Conservation (phyloP, 2,329 filamentous ascomycete species). For the Alternaria sp. region DNA sequence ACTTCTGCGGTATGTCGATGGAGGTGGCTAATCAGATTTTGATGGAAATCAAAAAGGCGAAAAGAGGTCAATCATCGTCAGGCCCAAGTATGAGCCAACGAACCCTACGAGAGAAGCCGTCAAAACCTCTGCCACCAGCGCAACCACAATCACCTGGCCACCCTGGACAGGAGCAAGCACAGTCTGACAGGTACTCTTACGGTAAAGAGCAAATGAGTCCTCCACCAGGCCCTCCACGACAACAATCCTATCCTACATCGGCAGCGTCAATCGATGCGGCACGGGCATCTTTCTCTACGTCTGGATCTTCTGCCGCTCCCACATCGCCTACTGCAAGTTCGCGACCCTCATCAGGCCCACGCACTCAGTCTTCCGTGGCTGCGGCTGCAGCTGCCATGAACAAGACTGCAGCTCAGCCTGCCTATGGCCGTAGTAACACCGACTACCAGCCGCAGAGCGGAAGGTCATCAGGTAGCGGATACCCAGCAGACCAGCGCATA, state of each 20-base stretch:
- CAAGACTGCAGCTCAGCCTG: slow-evolving; percentile 51
- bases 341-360: slow-evolving; percentile 56
- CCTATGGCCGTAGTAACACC: slow-evolving; percentile 56
- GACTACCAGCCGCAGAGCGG: slow-evolving; percentile 50
- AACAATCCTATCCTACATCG: slow-evolving; percentile 52
- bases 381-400: slow-evolving; percentile 59
- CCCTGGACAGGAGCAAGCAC: slow-evolving; percentile 51
- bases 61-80: slow-evolving; percentile 68
- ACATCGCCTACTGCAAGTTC: slow-evolving; percentile 58
- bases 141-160: slow-evolving; percentile 43
- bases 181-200: slow-evolving; percentile 58
- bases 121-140: slow-evolving; percentile 54
- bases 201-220: slow-evolving; percentile 54
- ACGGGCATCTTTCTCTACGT: slow-evolving; percentile 54
- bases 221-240: slow-evolving; percentile 50
- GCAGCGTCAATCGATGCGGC: slow-evolving; percentile 58
- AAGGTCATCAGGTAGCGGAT: slow-evolving; percentile 45
- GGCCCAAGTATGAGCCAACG: slow-evolving; percentile 59
- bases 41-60: slow-evolving; percentile 82
- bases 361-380: slow-evolving; percentile 57
- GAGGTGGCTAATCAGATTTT: slow-evolving; percentile 93
- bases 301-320: slow-evolving; percentile 49
- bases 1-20: slow-evolving; percentile 99
- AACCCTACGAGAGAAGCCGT: slow-evolving; percentile 47
- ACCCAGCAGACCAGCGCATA: slow-evolving; percentile 52